Evolutionary conservation across 768 basidiomycete genomes (phyloP).

Genomic region (Gautieria morchelliformis): DNA sequence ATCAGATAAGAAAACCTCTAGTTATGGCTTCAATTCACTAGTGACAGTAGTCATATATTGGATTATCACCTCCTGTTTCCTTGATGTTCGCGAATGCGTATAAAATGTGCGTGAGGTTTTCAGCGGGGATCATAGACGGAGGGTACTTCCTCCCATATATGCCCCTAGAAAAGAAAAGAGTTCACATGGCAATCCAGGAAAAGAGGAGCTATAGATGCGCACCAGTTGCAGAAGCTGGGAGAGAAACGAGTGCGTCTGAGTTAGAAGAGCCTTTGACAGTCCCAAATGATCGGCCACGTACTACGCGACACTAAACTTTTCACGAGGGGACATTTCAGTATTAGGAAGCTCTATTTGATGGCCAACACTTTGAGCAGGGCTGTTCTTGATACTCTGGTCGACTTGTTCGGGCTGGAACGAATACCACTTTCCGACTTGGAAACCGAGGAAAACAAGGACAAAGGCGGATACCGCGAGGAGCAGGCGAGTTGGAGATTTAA

Average conservation of each 20-base stretch:
- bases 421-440: not conserved
- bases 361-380: not conserved
- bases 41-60: not conserved
- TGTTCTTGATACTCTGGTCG: not conserved
- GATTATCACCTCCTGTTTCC: slow-evolving; percentile 48
- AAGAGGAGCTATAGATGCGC: not conserved
- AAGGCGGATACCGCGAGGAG: not conserved
- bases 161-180: slow-evolving; percentile 44
- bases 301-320: not conserved
- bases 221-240: not conserved
- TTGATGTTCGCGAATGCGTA: slow-evolving; percentile 90
- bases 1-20: slow-evolving; percentile 79
- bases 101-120: slow-evolving; percentile 86
- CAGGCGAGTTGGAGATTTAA: not conserved
- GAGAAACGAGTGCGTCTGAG: not conserved
- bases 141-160: slow-evolving; percentile 93
- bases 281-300: not conserved
- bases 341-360: not conserved
- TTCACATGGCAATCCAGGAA: not conserved
- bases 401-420: not conserved
- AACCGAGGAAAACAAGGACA: not conserved
- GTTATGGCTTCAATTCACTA: not conserved
- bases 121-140: slow-evolving; percentile 70
- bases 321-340: not conserved
- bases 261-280: not conserved